Conservation (phyloP, 2,329 filamentous ascomycete species). For the Westerdykella aurantiaca region DNA sequence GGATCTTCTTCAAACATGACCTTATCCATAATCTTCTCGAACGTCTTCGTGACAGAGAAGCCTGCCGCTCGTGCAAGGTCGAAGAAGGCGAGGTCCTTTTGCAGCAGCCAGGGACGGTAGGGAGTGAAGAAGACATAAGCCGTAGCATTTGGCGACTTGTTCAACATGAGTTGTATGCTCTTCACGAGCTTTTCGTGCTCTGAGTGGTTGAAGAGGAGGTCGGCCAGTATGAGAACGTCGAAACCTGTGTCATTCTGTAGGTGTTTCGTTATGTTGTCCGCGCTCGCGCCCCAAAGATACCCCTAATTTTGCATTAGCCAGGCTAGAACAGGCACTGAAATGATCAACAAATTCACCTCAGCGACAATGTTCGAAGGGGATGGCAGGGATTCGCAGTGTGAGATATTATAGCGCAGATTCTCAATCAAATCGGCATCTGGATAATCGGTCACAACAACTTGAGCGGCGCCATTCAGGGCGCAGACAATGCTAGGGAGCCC, state of each 20-base stretch:
- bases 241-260: slow-evolving; percentile 54
- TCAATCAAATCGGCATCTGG: slow-evolving; percentile 77
- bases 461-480: slow-evolving; percentile 61
- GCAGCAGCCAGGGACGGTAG: slow-evolving; percentile 82
- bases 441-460: slow-evolving; percentile 78
- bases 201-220: slow-evolving; percentile 84
- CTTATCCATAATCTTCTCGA: slow-evolving; percentile 76
- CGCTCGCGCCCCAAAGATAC: slow-evolving; percentile 75
- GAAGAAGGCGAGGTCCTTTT: slow-evolving; percentile 84
- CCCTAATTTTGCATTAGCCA: slow-evolving; percentile 45
- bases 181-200: slow-evolving; percentile 74
- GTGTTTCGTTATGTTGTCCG: slow-evolving; percentile 53
- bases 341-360: slow-evolving; percentile 16
- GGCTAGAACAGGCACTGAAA: slow-evolving; percentile 6
- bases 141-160: slow-evolving; percentile 48
- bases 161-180: slow-evolving; percentile 64
- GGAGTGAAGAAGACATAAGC: slow-evolving; percentile 92
- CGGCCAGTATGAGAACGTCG: slow-evolving; percentile 78
- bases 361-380: slow-evolving; percentile 35
- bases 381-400: slow-evolving; percentile 46
- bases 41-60: slow-evolving; percentile 70
- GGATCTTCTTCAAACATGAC: slow-evolving; percentile 87
- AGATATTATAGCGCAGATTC: slow-evolving; percentile 73
- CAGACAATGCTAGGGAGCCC: slow-evolving; percentile 77
- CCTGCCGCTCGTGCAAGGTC: slow-evolving; percentile 65